Evolutionary conservation across 1,284 basidiomycete genomes (phyloP).

Genomic region (Ustilago hordei): DNA sequence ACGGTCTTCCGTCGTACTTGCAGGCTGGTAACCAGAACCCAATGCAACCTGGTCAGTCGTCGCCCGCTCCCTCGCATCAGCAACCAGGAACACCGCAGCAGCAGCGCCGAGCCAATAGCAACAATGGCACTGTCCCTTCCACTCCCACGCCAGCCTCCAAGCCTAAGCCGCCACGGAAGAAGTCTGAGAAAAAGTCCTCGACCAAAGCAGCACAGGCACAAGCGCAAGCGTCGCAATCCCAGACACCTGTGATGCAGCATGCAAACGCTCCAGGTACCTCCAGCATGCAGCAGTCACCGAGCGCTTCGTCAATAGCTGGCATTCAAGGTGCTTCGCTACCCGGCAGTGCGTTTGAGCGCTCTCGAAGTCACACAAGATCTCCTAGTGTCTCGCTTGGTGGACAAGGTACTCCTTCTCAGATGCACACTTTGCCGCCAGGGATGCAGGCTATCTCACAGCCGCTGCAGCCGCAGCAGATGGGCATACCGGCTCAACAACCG

Average conservation of each 20-base stretch:
- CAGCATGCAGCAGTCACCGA: constrained; percentile 44
- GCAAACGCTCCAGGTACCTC: constrained; percentile 27
- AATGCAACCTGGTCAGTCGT: constrained; percentile 33
- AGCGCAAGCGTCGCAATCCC: constrained; percentile 27
- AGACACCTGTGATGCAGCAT: constrained; percentile 50
- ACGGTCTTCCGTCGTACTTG: constrained; percentile 49
- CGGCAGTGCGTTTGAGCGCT: constrained; percentile 45
- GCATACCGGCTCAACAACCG: constrained; percentile 22
- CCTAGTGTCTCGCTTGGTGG: constrained; percentile 49
- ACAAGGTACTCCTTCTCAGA: constrained; percentile 45
- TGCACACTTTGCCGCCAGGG: constrained; percentile 40
- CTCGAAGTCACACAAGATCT: constrained; percentile 55
- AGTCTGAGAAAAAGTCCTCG: constrained; percentile 47
- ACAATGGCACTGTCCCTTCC: constrained; percentile 31
- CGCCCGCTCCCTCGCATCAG: constrained; percentile 35
- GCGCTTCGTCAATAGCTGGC: constrained; percentile 44
- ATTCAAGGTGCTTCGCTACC: constrained; percentile 45
- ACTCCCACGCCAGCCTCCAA: constrained; percentile 41
- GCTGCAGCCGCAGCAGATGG: constrained; percentile 32
- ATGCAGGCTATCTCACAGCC: constrained; percentile 33
- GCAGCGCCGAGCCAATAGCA: constrained; percentile 12
- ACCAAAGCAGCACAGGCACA: constrained; percentile 25
- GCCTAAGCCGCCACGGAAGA: constrained; percentile 46
- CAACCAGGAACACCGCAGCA: constrained; percentile 44
- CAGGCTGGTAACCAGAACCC: constrained; percentile 33